Base-by-base conservation (phyloP, 148 eudicot genomes). In the Rhododendron vialii region DNA sequence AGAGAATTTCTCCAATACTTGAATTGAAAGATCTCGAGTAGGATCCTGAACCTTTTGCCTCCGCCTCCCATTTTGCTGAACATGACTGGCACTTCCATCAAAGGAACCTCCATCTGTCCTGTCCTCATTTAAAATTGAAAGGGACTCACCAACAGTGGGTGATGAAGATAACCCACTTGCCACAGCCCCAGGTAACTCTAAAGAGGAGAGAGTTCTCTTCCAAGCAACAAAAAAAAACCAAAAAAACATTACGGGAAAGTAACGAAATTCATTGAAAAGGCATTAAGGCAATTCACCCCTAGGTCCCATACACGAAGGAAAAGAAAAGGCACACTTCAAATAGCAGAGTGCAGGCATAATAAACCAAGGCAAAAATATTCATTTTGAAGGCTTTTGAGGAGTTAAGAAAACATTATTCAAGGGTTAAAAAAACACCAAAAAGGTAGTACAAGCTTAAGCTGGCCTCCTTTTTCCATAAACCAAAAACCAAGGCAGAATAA, bases 1-100 rank as follows among this genome's bases (percentile, higher is more conserved):
- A 87, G 99, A 97, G 86, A 97, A 97, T 87, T 95, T 97, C 91
- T 97, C 99, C 88, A 97, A 88, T 50, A 97, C 98, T 87, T 95
- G 98, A 82, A 97, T 95, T 45, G 99, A 94, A 80, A 97, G 83
- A 91, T 97, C 98, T 73, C 93, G 93, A 83, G 94, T 93, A 91
- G 98, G 98, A 93, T 97, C 98, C 87, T 89, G 90, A 88, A 78
- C 79, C 90, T 94, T 98, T 76, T 89, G 93, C 87, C 90, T 92
- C 92, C 82, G 96, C 85, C 89, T 91, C 81, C 94, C 94, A 86
- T 87, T 91, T 24, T 88, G 87, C 43, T 90, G 95, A 83, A 84
- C 82, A 74, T 78, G 86, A 90, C 84, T 82, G 59, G 86, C 83
- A 85, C 82, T 90, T 84, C 87, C 94, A 86, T 90, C 84, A 73